A percentile compares a stretch with the other conserved stretches of the same genome.
phyloP scores from a whole-genome alignment of 768 basidiomycete genomes.

The Collybiopsis confluens region DNA sequence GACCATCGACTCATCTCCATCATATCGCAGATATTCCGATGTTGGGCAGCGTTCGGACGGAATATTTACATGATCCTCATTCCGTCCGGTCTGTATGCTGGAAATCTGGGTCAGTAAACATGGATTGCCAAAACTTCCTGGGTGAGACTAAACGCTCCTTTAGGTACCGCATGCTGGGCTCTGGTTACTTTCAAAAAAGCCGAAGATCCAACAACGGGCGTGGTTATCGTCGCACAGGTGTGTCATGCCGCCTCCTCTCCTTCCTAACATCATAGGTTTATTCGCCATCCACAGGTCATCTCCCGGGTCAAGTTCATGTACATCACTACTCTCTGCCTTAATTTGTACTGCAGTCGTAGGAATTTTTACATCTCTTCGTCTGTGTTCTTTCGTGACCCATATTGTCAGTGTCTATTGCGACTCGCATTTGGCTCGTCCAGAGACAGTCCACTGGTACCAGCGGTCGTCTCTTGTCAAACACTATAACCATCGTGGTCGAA shows the following conservation, averaged over 20 bases:
- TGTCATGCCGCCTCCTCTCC: too few species aligned
- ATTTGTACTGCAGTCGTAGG: slow-evolving; percentile 1
- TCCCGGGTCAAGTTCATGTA: slow-evolving; percentile 6
- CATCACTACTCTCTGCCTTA: slow-evolving; percentile 4
- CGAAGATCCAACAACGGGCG: not conserved
- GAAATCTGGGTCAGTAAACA: slow-evolving; percentile 5
- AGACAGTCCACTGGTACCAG: slow-evolving; percentile 3
- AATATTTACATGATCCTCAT: not conserved
- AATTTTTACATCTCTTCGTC: not conserved
- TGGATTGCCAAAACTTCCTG: not conserved
- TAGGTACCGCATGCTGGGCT: slow-evolving; percentile 3
- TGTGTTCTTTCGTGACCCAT: not conserved
- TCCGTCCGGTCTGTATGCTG: not conserved
- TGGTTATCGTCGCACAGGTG: slow-evolving; percentile 1
- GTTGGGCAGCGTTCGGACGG: slow-evolving; percentile 3
- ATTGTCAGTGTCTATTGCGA: not conserved
- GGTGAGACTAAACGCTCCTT: not conserved
- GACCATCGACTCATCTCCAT: too few species aligned
- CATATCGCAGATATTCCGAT: slow-evolving; percentile 3
- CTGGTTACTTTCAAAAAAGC: slow-evolving; percentile 3
- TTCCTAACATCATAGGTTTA: too few species aligned
- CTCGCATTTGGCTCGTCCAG: slow-evolving; percentile 5
- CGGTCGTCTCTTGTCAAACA: not conserved
- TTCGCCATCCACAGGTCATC: not conserved
- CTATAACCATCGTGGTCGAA: slow-evolving; percentile 2